These are phyloP conservation scores for Arbutus unedo DNA, from an alignment of 148 eudicot genomes.

Conservation along the genomic window DNA sequence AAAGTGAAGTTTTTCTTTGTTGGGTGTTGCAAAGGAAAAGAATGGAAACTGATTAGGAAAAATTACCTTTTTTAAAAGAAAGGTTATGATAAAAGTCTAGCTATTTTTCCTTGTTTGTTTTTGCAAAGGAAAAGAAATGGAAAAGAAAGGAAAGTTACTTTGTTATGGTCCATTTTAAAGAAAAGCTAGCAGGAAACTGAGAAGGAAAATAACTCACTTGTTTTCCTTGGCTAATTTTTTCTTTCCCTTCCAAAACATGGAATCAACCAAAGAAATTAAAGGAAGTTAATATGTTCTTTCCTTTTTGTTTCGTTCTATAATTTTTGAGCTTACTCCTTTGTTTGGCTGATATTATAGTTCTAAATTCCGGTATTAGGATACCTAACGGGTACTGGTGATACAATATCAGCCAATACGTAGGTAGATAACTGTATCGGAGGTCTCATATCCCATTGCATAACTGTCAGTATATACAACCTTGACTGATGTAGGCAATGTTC, in stretches of 20 bases:
- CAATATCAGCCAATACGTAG: too few species aligned
- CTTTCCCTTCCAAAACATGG: neutral
- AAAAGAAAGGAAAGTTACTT: neutral
- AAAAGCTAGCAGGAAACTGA: neutral
- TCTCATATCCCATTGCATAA: too few species aligned
- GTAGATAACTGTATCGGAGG: too few species aligned
- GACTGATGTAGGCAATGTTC: neutral
- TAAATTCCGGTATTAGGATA: too few species aligned
- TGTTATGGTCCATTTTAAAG: neutral
- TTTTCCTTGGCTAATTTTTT: neutral
- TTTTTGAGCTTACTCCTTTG: neutral
- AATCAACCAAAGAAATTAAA: neutral
- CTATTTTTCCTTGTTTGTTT: neutral
- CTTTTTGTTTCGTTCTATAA: neutral
- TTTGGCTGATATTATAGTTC: neutral
- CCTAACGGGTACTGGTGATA: too few species aligned
- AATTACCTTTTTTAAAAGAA: neutral
- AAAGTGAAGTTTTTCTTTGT: neutral
- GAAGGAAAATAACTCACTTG: neutral
- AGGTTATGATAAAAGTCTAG: neutral
- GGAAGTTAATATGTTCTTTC: neutral
- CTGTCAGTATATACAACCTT: too few species aligned
- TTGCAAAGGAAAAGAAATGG: neutral
- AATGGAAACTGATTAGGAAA: neutral
- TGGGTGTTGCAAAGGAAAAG: neutral